phyloP scores from a whole-genome alignment of 306 rosid species.

The Sicyos baderoa region DNA sequence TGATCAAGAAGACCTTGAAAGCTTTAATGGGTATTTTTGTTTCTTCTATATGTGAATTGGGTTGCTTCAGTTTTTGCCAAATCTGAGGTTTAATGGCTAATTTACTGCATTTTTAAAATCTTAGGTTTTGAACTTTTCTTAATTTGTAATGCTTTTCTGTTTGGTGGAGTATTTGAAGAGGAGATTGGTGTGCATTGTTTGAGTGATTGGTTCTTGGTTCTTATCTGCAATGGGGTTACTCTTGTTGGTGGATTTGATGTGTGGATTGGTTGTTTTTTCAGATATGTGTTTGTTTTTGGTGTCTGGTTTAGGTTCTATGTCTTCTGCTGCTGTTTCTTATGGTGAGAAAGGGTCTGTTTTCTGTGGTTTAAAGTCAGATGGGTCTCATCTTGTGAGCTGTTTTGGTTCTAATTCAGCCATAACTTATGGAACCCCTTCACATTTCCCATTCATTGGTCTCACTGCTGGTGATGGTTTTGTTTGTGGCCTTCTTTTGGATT shows the following conservation, averaged over 20 bases:
- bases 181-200: too few species aligned
- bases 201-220: too few species aligned
- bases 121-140: not conserved
- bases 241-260: constrained; percentile 13
- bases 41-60: not conserved
- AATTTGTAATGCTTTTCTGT: too few species aligned
- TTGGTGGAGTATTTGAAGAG: too few species aligned
- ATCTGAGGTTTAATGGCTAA: constrained; percentile 19
- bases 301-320: constrained; percentile 82
- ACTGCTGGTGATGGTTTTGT: constrained; percentile 85
- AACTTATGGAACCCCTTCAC: constrained; percentile 59
- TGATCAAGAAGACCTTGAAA: not conserved
- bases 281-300: constrained; percentile 35
- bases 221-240: too few species aligned
- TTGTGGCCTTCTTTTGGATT: constrained; percentile 74
- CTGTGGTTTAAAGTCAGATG: constrained; percentile 78
- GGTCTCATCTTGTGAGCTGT: constrained; percentile 73
- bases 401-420: constrained; percentile 76
- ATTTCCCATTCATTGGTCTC: constrained; percentile 58
- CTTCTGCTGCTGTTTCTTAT: constrained; percentile 73
- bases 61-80: too few species aligned
- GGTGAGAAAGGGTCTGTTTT: constrained; percentile 77
- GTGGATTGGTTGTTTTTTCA: constrained; percentile 38
- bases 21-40: constrained; percentile 10
- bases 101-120: constrained; percentile 12